Conservation (phyloP, 192 early-diverging fungal species). For the Coemansia sp. region DNA sequence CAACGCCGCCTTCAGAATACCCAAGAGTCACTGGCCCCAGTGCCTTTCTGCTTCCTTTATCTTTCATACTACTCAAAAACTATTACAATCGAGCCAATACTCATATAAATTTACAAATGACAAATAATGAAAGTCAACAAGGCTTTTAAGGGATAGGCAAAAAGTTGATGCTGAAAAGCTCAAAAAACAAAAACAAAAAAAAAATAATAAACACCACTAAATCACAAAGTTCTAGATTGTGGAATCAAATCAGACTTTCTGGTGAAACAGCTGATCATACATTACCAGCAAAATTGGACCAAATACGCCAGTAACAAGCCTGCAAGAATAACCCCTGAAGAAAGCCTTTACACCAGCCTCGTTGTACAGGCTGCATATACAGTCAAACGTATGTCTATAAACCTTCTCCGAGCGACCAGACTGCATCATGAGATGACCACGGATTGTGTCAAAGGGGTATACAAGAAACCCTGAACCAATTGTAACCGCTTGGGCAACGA, state of each 20-base stretch:
- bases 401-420: conserved; percentile 85
- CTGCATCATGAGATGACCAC: conserved; percentile 97
- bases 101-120: not conserved
- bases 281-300: not conserved
- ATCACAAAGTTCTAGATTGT: not conserved
- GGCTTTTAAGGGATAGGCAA: too few relatives aligned
- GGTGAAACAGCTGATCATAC: not conserved
- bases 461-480: conserved; percentile 82
- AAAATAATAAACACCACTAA: not conserved
- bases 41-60: not conserved
- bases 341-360: conserved; percentile 63
- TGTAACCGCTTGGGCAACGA: conserved; percentile 75
- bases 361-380: conserved; percentile 81
- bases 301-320: not conserved
- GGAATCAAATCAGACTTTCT: not conserved
- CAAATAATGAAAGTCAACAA: not conserved
- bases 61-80: not conserved
- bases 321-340: not conserved
- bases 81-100: not conserved
- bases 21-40: conserved; percentile 18
- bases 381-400: conserved; percentile 82
- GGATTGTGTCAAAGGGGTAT: conserved; percentile 97
- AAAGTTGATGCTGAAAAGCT: too few relatives aligned
- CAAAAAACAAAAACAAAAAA: not conserved
- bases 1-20: conserved; percentile 40